Base-by-base conservation (phyloP, 306 rosid species). In the Acacia confusa region DNA sequence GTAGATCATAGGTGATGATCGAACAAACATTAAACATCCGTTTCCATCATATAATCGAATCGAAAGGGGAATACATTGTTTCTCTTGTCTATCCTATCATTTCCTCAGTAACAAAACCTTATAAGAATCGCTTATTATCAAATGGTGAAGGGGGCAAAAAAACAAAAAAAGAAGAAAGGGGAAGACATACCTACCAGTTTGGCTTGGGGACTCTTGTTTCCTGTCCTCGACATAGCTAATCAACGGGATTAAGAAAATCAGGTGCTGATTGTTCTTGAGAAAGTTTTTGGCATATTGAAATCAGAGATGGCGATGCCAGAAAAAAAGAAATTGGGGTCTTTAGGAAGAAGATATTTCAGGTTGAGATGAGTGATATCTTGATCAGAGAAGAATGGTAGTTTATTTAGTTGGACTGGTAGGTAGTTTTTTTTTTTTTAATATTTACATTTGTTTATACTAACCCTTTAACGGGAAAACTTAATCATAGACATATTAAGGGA, bases 111-210 rank as follows among this genome's bases (percentile, higher is more conserved):
- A 28, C 12, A 65, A 65, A 43, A 58, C 7, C 43, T 68, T 48
- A 52, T 48, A 52, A 11, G 61, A 24, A 60, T 60, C 66, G 45
- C 36, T 32, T 34, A 3, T 41, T 22, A 76, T 41, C 14, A 73
- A 60, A 41, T 15, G 34, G 70, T 30, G 34, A 30, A 30, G 34
- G 34, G 34, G 34, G 34, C 32, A 30, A 30, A 32, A 32, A 32
- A 32, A 34, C 4, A 34, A 34, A 45, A 9, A 71, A 63, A 3
- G 75, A 34, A 52, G 8, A n/a, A 34, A 67, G 83, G 74, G 92
- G 85, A 82, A 84, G 91, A 86, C 97, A 88, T 91, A 93, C 97
- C 97, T 82, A 93, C 97, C 97, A 93, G 89, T 89, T 93, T 93
- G 88, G 97, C 92, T 90, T 91, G 97, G 82, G 91, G 75, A 70